Percentiles rank a stretch among this genome's conserved stretches.
These are phyloP conservation scores for Amaranthus palmeri DNA, from an alignment of 148 eudicot species.

Conservation along the genomic window DNA sequence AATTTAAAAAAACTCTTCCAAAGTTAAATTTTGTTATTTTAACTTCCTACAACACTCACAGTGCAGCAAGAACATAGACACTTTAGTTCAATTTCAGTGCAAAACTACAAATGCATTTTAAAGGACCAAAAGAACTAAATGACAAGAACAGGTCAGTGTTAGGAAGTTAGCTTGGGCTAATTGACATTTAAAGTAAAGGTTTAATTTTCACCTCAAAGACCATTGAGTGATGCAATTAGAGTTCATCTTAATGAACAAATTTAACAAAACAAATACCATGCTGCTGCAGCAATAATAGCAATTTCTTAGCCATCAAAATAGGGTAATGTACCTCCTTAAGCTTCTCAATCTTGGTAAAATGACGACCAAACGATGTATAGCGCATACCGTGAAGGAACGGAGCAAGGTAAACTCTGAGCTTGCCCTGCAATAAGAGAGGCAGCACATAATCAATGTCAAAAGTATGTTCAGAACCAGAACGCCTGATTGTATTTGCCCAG, in stretches of 20 bases:
- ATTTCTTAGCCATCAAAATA: background rate
- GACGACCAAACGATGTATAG: conserved; percentile 90
- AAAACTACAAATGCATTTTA: background rate
- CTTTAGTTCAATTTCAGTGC: background rate
- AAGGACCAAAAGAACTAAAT: background rate
- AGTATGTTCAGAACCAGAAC: background rate
- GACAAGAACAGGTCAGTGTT: background rate
- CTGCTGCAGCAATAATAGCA: background rate
- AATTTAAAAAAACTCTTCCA: background rate
- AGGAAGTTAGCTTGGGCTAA: too few relatives aligned
- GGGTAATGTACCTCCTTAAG: conserved; percentile 53
- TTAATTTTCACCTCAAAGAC: too few relatives aligned
- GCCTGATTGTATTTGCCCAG: background rate
- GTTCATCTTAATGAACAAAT: background rate
- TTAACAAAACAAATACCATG: too few relatives aligned
- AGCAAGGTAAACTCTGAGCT: conserved; percentile 68
- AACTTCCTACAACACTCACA: background rate
- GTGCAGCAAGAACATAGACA: background rate
- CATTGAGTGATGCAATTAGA: background rate
- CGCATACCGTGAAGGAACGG: conserved; percentile 85
- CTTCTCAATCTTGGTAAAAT: conserved; percentile 74
- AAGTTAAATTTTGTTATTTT: background rate
- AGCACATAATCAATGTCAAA: background rate
- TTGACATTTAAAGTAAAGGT: too few relatives aligned
- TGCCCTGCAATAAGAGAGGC: conserved; percentile 40